Percentiles rank a stretch among this genome's conserved stretches.
Conservation (phyloP, 1,139 yeast genomes). For the Magnusiomyces clavatus region DNA sequence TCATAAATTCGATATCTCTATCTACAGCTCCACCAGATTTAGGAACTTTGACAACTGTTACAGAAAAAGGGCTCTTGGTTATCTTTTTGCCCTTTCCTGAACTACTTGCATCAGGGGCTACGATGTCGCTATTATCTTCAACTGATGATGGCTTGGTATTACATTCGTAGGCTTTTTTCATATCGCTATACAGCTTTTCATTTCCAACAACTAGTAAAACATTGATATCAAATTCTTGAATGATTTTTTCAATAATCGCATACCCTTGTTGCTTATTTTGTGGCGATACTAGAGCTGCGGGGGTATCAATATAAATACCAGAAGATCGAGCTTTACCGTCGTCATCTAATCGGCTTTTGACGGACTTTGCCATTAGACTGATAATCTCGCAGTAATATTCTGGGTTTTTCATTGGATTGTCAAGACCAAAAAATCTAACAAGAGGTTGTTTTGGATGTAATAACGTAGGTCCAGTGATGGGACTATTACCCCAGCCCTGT, state of each 20-base stretch:
- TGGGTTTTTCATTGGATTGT: constrained; percentile 48
- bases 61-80: too few species aligned
- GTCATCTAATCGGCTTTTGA: constrained; percentile 44
- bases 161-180: constrained; percentile 45
- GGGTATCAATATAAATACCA: constrained; percentile 80
- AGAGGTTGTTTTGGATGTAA: constrained; percentile 84
- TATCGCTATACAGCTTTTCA: constrained; percentile 53
- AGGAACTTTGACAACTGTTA: constrained; percentile 50
- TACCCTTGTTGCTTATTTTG: constrained; percentile 35
- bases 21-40: constrained; percentile 73
- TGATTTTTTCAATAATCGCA: constrained; percentile 48
- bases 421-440: constrained; percentile 73
- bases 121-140: background rate
- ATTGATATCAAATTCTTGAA: constrained; percentile 49
- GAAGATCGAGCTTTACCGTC: constrained; percentile 50
- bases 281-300: constrained; percentile 33
- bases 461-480: constrained; percentile 79
- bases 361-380: constrained; percentile 52
- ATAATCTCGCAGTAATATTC: constrained; percentile 52
- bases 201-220: constrained; percentile 34
- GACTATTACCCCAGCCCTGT: constrained; percentile 76
- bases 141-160: constrained; percentile 6
- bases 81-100: background rate
- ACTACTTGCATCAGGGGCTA: background rate
- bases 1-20: constrained; percentile 56